phyloP scores from a whole-genome alignment of 202 grass and related monocot species.

The Zoysia matrella region DNA sequence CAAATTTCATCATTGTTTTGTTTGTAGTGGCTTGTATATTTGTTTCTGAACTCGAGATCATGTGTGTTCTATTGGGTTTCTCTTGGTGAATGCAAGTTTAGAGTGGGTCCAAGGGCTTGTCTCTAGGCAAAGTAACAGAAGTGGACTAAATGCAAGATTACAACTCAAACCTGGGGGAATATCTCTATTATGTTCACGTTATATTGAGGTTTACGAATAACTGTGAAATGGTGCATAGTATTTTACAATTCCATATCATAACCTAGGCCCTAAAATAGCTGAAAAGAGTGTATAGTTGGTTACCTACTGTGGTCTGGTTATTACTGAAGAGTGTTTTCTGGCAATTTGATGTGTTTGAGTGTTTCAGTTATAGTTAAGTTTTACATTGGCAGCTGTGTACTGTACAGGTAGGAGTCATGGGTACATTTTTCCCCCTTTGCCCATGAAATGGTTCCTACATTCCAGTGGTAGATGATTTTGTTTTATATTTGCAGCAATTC shows the following conservation, averaged over 20 bases:
- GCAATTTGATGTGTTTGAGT: neutral
- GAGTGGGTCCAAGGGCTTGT: neutral
- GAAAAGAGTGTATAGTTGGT: conserved; percentile 11
- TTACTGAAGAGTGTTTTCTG: neutral
- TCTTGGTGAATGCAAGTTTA: neutral
- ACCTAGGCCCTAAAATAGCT: neutral
- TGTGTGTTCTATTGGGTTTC: neutral
- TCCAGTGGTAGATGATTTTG: conserved; percentile 6
- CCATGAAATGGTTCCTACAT: neutral
- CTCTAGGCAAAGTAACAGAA: conserved; percentile 4
- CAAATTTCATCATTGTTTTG: neutral
- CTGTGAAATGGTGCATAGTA: neutral
- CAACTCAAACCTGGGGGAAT: neutral
- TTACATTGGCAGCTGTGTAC: conserved; percentile 2
- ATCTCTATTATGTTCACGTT: conserved; percentile 7
- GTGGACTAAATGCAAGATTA: neutral
- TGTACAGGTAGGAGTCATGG: conserved; percentile 8
- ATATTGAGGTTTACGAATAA: neutral
- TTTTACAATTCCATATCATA: conserved; percentile 4
- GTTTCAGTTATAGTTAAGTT: neutral
- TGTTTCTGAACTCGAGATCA: neutral
- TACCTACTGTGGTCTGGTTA: neutral
- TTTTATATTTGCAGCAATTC: neutral
- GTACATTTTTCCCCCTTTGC: neutral
- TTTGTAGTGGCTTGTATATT: neutral